Conservation (phyloP, 1,139 yeast genomes). For the Nakaseomyces delphensis region DNA sequence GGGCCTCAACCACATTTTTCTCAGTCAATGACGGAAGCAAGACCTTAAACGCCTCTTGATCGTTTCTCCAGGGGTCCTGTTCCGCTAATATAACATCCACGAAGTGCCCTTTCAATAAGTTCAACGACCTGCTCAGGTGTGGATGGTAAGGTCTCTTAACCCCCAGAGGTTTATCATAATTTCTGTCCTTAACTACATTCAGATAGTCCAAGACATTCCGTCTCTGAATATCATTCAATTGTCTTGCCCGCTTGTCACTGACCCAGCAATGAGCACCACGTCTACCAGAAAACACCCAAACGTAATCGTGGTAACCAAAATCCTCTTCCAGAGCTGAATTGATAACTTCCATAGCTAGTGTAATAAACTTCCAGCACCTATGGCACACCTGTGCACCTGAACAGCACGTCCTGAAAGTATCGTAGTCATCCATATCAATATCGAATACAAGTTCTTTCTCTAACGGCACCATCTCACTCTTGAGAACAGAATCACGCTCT, state of each 20-base stretch:
- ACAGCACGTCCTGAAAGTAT: constrained; percentile 89
- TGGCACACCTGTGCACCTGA: constrained; percentile 73
- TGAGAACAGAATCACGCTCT: constrained; percentile 72
- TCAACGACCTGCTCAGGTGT: constrained; percentile 66
- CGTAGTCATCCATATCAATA: constrained; percentile 96
- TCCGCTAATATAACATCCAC: constrained; percentile 58
- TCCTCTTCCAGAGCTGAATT: constrained; percentile 70
- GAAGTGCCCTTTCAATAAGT: constrained; percentile 56
- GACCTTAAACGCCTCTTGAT: constrained; percentile 39
- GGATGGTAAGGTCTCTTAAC: constrained; percentile 85
- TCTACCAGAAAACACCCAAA: constrained; percentile 98
- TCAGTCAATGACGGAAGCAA: constrained; percentile 59
- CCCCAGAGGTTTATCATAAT: constrained; percentile 38
- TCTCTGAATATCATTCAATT: constrained; percentile 62
- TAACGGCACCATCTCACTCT: constrained; percentile 69
- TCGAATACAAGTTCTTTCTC: constrained; percentile 88
- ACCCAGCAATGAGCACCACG: constrained; percentile 99
- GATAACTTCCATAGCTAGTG: constrained; percentile 73
- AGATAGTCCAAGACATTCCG: constrained; percentile 75
- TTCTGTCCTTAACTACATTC: constrained; percentile 58
- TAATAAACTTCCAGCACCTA: constrained; percentile 91
- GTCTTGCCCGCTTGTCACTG: constrained; percentile 75
- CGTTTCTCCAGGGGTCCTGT: constrained; percentile 75
- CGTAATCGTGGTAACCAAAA: constrained; percentile 76
- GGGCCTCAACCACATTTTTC: constrained; percentile 43